Percentiles rank a stretch among this genome's conserved stretches.
phyloP scores from a whole-genome alignment of 495 filamentous ascomycete genomes.

The Mytilinidion resinicola region DNA sequence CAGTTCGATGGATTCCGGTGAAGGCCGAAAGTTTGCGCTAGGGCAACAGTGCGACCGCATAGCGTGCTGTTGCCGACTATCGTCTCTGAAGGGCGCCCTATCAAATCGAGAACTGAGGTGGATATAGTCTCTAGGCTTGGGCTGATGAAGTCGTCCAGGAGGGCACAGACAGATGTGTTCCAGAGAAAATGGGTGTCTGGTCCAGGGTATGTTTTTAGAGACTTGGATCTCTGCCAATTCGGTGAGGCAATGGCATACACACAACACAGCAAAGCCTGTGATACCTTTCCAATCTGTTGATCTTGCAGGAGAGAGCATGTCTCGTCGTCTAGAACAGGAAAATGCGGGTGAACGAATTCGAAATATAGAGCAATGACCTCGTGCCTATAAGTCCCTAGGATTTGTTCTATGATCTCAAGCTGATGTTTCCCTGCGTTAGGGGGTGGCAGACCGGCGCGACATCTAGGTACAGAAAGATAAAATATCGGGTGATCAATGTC shows the following conservation, averaged over 20 bases:
- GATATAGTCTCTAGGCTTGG: slow-evolving; percentile 14
- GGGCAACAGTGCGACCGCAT: slow-evolving; percentile 16
- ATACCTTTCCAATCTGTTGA: slow-evolving; percentile 42
- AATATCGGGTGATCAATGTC: slow-evolving; percentile 13
- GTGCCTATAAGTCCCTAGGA: slow-evolving; percentile 46
- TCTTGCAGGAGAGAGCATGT: slow-evolving; percentile 39
- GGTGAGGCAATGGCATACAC: slow-evolving; percentile 42
- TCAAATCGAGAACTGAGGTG: slow-evolving; percentile 13
- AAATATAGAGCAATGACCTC: slow-evolving; percentile 49
- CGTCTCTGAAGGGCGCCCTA: slow-evolving; percentile 16
- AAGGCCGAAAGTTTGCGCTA: slow-evolving; percentile 21
- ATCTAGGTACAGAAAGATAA: slow-evolving; percentile 16
- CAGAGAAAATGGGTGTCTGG: slow-evolving; percentile 20
- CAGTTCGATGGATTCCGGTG: slow-evolving; percentile 20
- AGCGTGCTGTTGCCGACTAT: slow-evolving; percentile 15
- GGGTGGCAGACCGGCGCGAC: slow-evolving; percentile 10
- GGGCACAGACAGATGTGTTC: slow-evolving; percentile 15
- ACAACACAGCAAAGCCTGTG: slow-evolving; percentile 48
- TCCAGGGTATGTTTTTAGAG: slow-evolving; percentile 13
- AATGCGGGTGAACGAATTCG: slow-evolving; percentile 46
- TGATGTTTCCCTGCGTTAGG: slow-evolving; percentile 40
- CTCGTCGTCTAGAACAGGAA: slow-evolving; percentile 50
- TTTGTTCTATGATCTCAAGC: slow-evolving; percentile 50
- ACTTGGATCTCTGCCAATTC: slow-evolving; percentile 16
- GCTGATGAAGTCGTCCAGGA: slow-evolving; percentile 19